Evolutionary conservation across 2,329 filamentous ascomycete genomes (phyloP).

Genomic region (Pseudogymnoascus sp.): DNA sequence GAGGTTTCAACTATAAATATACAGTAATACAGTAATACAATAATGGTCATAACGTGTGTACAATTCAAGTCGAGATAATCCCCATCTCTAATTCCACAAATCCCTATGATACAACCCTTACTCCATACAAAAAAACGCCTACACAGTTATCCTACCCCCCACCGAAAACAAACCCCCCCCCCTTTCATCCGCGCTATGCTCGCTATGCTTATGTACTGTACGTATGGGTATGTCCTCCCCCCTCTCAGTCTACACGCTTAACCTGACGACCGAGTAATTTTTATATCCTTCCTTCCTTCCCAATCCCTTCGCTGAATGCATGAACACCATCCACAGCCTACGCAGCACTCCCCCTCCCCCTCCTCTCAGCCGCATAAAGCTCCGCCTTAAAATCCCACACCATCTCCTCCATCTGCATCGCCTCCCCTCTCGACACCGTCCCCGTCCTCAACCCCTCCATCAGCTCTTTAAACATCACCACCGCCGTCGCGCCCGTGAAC

Average conservation of each 20-base stretch:
- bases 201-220: not conserved
- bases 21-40: not conserved
- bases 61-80: not conserved
- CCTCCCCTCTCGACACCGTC: slow-evolving; percentile 53
- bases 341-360: slow-evolving; percentile 33
- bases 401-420: slow-evolving; percentile 65
- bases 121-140: not conserved
- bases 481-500: slow-evolving; percentile 35
- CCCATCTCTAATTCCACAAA: not conserved
- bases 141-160: not conserved
- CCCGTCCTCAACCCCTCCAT: slow-evolving; percentile 51
- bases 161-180: not conserved
- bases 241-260: not conserved
- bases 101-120: not conserved
- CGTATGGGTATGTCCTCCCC: not conserved
- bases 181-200: not conserved
- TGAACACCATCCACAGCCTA: not conserved
- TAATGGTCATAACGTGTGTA: not conserved
- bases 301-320: not conserved
- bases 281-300: not conserved
- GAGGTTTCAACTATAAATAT: not conserved
- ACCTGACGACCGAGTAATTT: not conserved
- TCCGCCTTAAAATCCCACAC: slow-evolving; percentile 71
- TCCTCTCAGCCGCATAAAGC: slow-evolving; percentile 60
- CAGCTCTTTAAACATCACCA: slow-evolving; percentile 44